A percentile compares a stretch with the other conserved stretches of the same genome.
These are phyloP conservation scores for Meira miltonrushii DNA, from an alignment of 1,284 basidiomycete genomes.

Conservation along the genomic window DNA sequence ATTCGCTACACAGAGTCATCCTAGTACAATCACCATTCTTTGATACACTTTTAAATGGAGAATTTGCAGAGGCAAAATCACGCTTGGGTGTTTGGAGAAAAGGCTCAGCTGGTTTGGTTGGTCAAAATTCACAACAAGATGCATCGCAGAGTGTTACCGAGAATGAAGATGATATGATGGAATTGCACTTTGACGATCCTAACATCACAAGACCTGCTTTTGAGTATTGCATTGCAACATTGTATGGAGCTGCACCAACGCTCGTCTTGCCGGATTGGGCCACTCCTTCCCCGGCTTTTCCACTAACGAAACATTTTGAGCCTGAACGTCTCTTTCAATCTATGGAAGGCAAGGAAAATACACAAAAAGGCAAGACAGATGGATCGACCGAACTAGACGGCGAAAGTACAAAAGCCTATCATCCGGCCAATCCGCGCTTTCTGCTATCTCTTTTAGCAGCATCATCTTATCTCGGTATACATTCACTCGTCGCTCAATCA, in stretches of 20 bases:
- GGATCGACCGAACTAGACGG: not conserved
- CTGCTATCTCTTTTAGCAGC: conserved; percentile 80
- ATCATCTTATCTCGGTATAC: conserved; percentile 77
- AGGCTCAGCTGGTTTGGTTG: not conserved
- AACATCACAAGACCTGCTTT: conserved; percentile 44
- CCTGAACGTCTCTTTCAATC: conserved; percentile 11
- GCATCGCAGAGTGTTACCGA: not conserved
- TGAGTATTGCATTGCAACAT: conserved; percentile 41
- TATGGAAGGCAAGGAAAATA: not conserved
- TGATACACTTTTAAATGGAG: conserved; percentile 37
- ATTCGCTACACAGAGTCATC: conserved; percentile 37
- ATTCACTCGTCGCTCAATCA: conserved; percentile 69
- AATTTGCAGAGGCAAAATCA: conserved; percentile 24
- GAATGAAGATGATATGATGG: conserved; percentile 19
- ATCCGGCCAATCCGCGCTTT: conserved; percentile 73
- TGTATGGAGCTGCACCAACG: conserved; percentile 39
- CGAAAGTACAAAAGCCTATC: conserved; percentile 54
- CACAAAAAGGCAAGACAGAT: conserved; percentile 2
- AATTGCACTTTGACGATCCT: conserved; percentile 40
- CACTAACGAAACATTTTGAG: conserved; percentile 18
- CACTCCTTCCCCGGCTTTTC: conserved; percentile 21
- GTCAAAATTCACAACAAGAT: not conserved
- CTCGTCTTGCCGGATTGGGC: conserved; percentile 42
- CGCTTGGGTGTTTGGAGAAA: conserved; percentile 7
- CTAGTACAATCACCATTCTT: conserved; percentile 47